phyloP scores from a whole-genome alignment of 495 filamentous ascomycete genomes.

The Penicillium salamii region DNA sequence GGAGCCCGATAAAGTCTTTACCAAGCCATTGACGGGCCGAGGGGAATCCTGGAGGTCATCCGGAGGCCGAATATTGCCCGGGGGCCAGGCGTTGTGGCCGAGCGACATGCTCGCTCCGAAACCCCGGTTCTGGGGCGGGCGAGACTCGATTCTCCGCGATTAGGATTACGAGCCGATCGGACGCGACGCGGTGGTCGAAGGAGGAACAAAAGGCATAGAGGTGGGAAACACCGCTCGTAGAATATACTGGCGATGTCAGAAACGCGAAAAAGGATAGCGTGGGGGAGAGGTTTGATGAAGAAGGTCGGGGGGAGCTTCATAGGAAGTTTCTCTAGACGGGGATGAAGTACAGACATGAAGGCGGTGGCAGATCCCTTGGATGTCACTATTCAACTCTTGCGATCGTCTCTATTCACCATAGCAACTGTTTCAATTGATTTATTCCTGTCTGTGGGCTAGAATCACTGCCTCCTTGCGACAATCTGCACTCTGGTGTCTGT shows the following conservation, averaged over 20 bases:
- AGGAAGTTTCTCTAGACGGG: conserved; percentile 42
- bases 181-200: conserved; percentile 22
- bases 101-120: conserved; percentile 53
- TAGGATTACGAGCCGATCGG: conserved; percentile 35
- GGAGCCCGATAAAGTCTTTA: conserved; percentile 43
- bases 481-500: too few relatives aligned
- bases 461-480: neutral
- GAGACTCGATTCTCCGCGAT: conserved; percentile 49
- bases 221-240: conserved; percentile 13
- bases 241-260: conserved; percentile 29
- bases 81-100: conserved; percentile 50
- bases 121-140: conserved; percentile 48
- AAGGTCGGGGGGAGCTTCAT: conserved; percentile 31
- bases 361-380: conserved; percentile 35
- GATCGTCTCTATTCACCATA: conserved; percentile 1
- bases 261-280: conserved; percentile 35
- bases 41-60: conserved; percentile 43
- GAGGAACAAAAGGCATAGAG: conserved; percentile 39
- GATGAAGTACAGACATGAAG: conserved; percentile 40
- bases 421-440: neutral
- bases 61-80: conserved; percentile 46
- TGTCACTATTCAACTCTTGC: neutral
- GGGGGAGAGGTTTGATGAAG: conserved; percentile 36
- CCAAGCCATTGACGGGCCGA: conserved; percentile 47
- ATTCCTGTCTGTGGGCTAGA: neutral